Base-by-base conservation (phyloP, 2,329 filamentous ascomycete genomes). In the Phaeosphaeria sp. region DNA sequence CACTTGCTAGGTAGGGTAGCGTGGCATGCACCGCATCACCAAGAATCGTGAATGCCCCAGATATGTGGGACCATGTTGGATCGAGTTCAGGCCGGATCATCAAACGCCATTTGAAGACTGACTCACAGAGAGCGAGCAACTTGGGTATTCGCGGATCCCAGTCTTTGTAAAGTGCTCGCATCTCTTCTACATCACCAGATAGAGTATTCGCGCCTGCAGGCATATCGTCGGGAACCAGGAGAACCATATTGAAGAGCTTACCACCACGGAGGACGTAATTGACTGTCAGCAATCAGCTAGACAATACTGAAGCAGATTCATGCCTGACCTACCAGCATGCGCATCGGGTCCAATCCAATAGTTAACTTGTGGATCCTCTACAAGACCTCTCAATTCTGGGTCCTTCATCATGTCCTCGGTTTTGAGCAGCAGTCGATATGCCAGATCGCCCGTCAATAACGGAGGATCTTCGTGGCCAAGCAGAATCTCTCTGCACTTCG, bases 1-100 rank as follows among this genome's bases (percentile, higher is more conserved):
- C 82, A 6, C 77, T 80, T 1, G 85, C 85, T 0, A 88, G 77
- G 66, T 90, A 90, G 0, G 87, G 88, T 0, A 90, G 77, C 0
- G 86, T 89, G 6, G 87, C 86, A 60, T 90, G 87, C 1, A 86
- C 85, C 0, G 87, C 85, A 64, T 90, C 87, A 0, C 88, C 87
- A 0, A 89, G 77, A 66, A 89, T 81, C 0, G 84, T 83, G 64
- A 87, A 87, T 0, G 83, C 77, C 0, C 82, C 85, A 0, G 80
- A 83, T 0, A 81, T 73, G 60, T 89, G 82, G 0, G 80, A 84
- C 87, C 87, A 89, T 1, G 78, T 77, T 4, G 74, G 69, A n/a
- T 81, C 80, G 39, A 87, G 78, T 5, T 82, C 81, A 1, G 81
- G 81, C 0, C 85, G 79, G 56, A 86, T 87, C 69, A 83, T 85